phyloP scores from a whole-genome alignment of 2,329 filamentous ascomycete genomes.

The Fusarium fracticaudum region DNA sequence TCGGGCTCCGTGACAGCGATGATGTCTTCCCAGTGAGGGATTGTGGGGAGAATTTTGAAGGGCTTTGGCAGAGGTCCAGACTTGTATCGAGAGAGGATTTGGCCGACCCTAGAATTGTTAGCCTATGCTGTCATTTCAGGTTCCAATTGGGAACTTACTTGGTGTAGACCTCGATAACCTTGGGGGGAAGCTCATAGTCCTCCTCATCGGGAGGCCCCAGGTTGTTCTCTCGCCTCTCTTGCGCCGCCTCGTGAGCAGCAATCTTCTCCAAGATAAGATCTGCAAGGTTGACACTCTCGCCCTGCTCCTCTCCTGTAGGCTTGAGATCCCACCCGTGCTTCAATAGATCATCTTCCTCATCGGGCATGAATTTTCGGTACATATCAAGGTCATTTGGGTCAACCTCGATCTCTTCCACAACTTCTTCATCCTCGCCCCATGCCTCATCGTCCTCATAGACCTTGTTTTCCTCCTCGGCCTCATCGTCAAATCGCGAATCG shows the following conservation, averaged over 20 bases:
- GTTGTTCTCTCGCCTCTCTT: slow-evolving; percentile 52
- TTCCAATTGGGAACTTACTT: slow-evolving; percentile 64
- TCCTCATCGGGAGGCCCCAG: slow-evolving; percentile 77
- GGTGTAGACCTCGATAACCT: slow-evolving; percentile 93
- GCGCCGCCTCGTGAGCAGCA: slow-evolving; percentile 83
- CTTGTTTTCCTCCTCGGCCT: slow-evolving; percentile 56
- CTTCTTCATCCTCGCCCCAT: slow-evolving; percentile 83
- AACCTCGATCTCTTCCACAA: slow-evolving; percentile 78
- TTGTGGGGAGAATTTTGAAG: slow-evolving; percentile 93
- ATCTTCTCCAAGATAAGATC: slow-evolving; percentile 96
- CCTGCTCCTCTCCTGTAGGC: slow-evolving; percentile 57
- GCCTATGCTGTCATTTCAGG: neutral
- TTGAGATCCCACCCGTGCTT: slow-evolving; percentile 68
- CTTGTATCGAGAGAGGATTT: slow-evolving; percentile 92
- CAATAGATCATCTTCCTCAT: slow-evolving; percentile 77
- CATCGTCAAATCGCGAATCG: slow-evolving; percentile 75
- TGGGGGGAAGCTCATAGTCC: slow-evolving; percentile 85
- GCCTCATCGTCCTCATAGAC: slow-evolving; percentile 66
- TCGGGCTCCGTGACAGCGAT: slow-evolving; percentile 86
- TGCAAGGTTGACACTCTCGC: slow-evolving; percentile 79
- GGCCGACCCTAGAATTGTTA: slow-evolving; percentile 70
- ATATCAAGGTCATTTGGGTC: slow-evolving; percentile 89
- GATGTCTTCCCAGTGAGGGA: slow-evolving; percentile 91
- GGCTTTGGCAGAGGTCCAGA: slow-evolving; percentile 97
- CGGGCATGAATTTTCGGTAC: slow-evolving; percentile 89